phyloP scores from a whole-genome alignment of 805 yeast genomes.

The Grigorovia transvaalensis region DNA sequence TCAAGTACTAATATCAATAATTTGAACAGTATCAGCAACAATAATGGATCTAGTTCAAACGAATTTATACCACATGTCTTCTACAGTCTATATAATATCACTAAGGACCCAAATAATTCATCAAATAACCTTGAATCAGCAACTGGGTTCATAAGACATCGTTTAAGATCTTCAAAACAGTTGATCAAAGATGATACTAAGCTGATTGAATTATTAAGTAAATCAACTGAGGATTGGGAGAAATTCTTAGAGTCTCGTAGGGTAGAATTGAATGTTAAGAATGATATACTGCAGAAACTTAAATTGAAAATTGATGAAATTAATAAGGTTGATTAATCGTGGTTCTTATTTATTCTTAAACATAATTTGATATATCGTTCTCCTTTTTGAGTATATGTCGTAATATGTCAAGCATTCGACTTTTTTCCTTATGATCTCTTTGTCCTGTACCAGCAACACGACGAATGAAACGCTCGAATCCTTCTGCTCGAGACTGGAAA shows the following conservation, averaged over 20 bases:
- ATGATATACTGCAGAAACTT: constrained; percentile 10
- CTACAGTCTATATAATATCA: constrained; percentile 24
- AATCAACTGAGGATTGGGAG: constrained; percentile 24
- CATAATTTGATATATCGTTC: no score
- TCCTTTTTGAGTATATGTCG: no score
- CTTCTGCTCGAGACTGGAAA: no score
- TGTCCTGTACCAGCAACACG: no score
- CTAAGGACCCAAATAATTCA: constrained; percentile 25
- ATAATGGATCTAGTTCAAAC: neutral
- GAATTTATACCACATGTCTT: constrained; percentile 28
- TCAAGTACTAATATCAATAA: neutral
- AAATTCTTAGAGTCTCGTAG: constrained; percentile 14
- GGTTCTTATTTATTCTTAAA: no score
- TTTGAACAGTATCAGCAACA: neutral
- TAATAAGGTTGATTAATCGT: neutral
- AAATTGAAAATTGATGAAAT: constrained; percentile 5
- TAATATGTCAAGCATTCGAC: no score
- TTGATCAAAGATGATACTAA: constrained; percentile 24
- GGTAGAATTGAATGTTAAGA: constrained; percentile 19
- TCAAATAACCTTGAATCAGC: constrained; percentile 24
- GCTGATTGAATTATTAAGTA: constrained; percentile 17
- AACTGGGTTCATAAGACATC: constrained; percentile 25
- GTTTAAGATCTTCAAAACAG: constrained; percentile 22
- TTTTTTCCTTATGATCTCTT: no score
- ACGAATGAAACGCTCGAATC: no score